These are phyloP conservation scores for Colletotrichum aenigma DNA, from an alignment of 2,329 filamentous ascomycete species.

Conservation along the genomic window DNA sequence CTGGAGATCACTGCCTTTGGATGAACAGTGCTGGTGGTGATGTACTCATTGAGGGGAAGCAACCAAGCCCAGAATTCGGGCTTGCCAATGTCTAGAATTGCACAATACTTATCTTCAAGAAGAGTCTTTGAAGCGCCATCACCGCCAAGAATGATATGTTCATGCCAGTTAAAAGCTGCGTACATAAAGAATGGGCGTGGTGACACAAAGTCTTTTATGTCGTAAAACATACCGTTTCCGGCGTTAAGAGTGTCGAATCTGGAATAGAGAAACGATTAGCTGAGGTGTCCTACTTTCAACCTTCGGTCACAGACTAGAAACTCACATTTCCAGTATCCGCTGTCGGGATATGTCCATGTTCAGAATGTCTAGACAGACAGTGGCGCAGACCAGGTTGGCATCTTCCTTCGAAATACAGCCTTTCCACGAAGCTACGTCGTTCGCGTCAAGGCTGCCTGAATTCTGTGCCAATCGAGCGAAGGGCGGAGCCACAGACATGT, in stretches of 20 bases:
- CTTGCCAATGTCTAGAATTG: background rate
- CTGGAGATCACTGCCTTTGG: background rate
- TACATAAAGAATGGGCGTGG: background rate
- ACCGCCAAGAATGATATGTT: background rate
- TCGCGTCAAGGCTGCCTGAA: background rate
- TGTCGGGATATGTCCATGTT: background rate
- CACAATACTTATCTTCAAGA: background rate
- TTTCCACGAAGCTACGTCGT: background rate
- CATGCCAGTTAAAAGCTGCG: background rate
- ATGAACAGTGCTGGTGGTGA: background rate
- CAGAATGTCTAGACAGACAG: background rate
- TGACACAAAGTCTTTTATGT: background rate
- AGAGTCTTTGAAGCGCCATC: background rate
- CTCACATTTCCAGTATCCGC: background rate
- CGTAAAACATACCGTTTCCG: background rate
- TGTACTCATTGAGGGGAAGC: background rate
- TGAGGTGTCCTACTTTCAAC: background rate
- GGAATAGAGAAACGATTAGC: background rate
- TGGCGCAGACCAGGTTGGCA: background rate
- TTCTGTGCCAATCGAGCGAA: background rate
- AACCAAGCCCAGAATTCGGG: background rate
- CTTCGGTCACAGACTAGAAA: background rate
- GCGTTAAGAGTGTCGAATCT: background rate
- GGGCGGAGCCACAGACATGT: background rate
- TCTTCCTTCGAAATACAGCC: background rate